A percentile compares a stretch with the other conserved stretches of the same genome.
Evolutionary conservation across 106 monocot species (phyloP).

Genomic region (Cymbidium sinense): DNA sequence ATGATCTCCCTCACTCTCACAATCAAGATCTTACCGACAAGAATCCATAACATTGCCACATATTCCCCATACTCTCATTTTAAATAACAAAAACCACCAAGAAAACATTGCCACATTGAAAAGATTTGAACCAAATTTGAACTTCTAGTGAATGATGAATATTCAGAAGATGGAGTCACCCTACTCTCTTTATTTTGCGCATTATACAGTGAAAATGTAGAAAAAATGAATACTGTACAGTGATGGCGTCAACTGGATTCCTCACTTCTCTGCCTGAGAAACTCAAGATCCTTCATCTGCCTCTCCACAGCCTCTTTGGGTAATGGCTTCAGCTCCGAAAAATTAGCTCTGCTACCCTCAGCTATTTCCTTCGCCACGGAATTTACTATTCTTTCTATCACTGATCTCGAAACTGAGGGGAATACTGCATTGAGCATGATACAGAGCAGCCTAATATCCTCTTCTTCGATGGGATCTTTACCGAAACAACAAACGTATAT

Average conservation of each 20-base stretch:
- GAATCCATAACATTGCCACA: too few species aligned
- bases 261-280: conserved; percentile 59
- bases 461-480: conserved; percentile 72
- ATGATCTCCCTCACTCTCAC: too few species aligned
- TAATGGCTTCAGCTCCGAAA: conserved; percentile 42
- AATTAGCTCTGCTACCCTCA: conserved; percentile 36
- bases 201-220: too few species aligned
- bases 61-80: too few species aligned
- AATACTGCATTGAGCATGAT: conserved; percentile 68
- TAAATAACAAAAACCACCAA: too few species aligned
- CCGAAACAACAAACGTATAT: conserved; percentile 88
- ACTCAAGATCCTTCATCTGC: conserved; percentile 86
- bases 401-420: conserved; percentile 48
- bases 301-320: conserved; percentile 67
- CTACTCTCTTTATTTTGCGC: too few species aligned
- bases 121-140: too few species aligned
- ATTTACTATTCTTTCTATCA: conserved; percentile 42
- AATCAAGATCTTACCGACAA: too few species aligned
- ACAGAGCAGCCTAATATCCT: conserved; percentile 54
- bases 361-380: conserved; percentile 43
- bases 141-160: too few species aligned
- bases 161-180: too few species aligned
- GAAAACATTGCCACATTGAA: too few species aligned
- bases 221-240: too few species aligned
- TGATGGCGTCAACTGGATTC: conserved; percentile 15